Evolutionary conservation across 2,329 filamentous ascomycete species (phyloP).

Genomic region (Penicillium hordei): DNA sequence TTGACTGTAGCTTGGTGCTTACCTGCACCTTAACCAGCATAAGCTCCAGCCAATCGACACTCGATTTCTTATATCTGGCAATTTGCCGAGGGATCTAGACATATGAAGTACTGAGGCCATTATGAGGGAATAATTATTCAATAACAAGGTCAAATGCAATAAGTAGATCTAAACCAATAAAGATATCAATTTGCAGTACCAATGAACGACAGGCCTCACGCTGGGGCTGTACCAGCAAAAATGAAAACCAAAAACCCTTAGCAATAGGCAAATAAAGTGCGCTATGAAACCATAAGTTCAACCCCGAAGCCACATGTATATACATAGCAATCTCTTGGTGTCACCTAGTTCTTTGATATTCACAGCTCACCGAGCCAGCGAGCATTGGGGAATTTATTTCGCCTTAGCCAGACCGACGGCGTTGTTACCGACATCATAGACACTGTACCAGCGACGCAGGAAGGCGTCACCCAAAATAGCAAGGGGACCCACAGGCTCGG

Average conservation of each 20-base stretch:
- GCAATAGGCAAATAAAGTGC: constrained; percentile 13
- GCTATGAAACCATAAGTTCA: constrained; percentile 12
- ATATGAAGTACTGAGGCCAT: background rate
- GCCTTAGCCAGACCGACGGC: constrained; percentile 86
- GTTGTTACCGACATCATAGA: constrained; percentile 90
- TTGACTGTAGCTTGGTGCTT: background rate
- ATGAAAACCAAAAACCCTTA: constrained; percentile 9
- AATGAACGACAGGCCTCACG: constrained; percentile 7
- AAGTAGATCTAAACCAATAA: constrained; percentile 15
- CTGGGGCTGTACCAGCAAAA: constrained; percentile 7
- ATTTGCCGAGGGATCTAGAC: background rate
- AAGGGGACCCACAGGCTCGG: constrained; percentile 82
- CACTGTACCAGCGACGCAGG: constrained; percentile 69
- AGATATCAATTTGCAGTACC: constrained; percentile 15
- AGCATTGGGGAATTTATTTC: constrained; percentile 55
- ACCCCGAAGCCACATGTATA: constrained; percentile 18
- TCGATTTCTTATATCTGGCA: background rate
- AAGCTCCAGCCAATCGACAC: constrained; percentile 2
- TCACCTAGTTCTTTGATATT: constrained; percentile 13
- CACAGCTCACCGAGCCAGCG: constrained; percentile 10
- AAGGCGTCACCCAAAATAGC: constrained; percentile 78
- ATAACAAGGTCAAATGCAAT: constrained; percentile 13
- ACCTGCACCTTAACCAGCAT: background rate
- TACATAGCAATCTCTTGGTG: constrained; percentile 17
- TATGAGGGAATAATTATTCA: constrained; percentile 7